Conservation (phyloP, 2,329 filamentous ascomycete species). For the Penicillium olsonii region DNA sequence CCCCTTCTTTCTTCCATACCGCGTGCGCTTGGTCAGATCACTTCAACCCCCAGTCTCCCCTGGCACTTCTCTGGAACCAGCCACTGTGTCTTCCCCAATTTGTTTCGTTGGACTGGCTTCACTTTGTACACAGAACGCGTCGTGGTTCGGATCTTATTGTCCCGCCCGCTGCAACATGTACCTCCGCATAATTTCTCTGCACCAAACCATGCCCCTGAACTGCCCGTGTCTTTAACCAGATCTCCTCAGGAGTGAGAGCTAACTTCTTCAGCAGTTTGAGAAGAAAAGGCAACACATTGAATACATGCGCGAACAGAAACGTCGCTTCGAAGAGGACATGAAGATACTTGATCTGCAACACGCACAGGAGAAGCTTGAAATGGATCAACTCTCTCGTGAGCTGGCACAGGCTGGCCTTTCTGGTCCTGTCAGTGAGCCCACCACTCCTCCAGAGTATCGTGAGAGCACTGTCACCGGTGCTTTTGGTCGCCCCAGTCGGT, state of each 20-base stretch:
- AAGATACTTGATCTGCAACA: conserved; percentile 84
- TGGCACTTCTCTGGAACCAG: neutral
- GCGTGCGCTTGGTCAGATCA: neutral
- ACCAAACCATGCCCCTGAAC: neutral
- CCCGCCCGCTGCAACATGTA: too few species aligned
- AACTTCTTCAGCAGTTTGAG: conserved; percentile 70
- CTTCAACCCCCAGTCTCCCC: neutral
- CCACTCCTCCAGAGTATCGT: conserved; percentile 90
- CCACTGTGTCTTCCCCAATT: neutral
- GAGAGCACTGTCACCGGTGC: conserved; percentile 77
- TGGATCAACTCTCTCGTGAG: conserved; percentile 81
- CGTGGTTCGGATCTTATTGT: too few species aligned
- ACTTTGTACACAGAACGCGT: too few species aligned
- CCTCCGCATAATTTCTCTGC: neutral
- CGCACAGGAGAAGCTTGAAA: conserved; percentile 77
- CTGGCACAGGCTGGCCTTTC: conserved; percentile 60
- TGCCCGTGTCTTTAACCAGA: too few species aligned
- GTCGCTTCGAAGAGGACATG: conserved; percentile 89
- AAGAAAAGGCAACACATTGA: conserved; percentile 94
- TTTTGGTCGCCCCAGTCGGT: conserved; percentile 81
- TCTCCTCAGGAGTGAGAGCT: conserved; percentile 1
- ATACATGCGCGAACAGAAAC: conserved; percentile 81
- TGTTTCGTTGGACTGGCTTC: too few species aligned
- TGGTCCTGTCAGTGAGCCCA: conserved; percentile 89
- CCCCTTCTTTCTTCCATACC: neutral